Evolutionary conservation across 306 rosid species (phyloP), one percentile per base, ranked within the genome.

Genomic region (Macrotyloma uniflorum): DNA sequence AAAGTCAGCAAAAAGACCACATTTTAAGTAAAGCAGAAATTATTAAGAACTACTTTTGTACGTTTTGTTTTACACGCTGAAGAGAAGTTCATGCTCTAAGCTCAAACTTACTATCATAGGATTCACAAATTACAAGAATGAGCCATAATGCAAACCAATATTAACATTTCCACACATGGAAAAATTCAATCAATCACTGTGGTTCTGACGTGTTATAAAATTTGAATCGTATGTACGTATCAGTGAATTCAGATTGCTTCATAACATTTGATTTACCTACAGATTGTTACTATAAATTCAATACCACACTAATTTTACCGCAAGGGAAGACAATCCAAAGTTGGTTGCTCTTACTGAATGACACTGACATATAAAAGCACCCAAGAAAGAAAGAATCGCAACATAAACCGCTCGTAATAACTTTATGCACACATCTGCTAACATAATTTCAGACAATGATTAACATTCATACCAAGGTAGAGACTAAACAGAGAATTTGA

Each of bases 401-500:
- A 26, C 22, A 47, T 16, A 74, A 73, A 69, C 20, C 33, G 2
- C 42, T 62, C 0, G 15, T 32, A 49, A 66, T 43, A 59, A 46
- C 8, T 40, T 51, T 40, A 30, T 19, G 12, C 57, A 43, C 50
- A 70, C 13, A 8, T 30, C 42, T 5, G 14, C 72, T 18, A 53
- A 20, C n/a, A 59, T 36, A 43, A 53, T 35, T n/a, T 23, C 24
- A 12, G 47, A 36, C 59, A 65, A 45, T 72, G 79, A 22, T 66
- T 72, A 32, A 40, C 76, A 36, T 38, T 46, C 68, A 26, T 36
- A 67, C 26, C 24, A 6, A 33, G 59, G 72, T 16, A 15, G 49
- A 26, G 68, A 73, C 47, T 46, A 23, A 45, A 55, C 13, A 54
- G 5, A 63, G 49, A 76, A 67, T 67, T 76, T 69, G 26, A 67